Evolutionary conservation across 1,284 basidiomycete genomes (phyloP).

Genomic region (Clitocybe nebularis): DNA sequence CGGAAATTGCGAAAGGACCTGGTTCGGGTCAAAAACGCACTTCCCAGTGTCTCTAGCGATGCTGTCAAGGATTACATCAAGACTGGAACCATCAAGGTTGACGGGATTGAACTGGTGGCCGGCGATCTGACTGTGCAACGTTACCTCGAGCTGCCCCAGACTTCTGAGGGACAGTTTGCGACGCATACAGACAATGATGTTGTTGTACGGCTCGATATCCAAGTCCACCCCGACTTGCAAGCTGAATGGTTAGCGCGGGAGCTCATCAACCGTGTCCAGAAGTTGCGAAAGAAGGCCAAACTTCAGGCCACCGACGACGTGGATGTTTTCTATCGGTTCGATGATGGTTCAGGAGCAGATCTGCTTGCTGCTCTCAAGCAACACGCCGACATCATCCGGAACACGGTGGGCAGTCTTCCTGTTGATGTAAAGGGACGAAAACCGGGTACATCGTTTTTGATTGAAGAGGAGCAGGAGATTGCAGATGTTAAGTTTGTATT

Average conservation of each 20-base stretch:
- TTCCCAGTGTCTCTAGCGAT: constrained; percentile 81
- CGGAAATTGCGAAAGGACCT: constrained; percentile 94
- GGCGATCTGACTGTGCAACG: constrained; percentile 92
- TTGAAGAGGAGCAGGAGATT: constrained; percentile 87
- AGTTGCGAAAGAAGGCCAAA: constrained; percentile 93
- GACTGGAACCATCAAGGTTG: constrained; percentile 80
- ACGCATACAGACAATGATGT: constrained; percentile 94
- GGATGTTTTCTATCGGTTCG: constrained; percentile 85
- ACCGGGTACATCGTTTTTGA: constrained; percentile 45
- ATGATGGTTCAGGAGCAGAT: constrained; percentile 62
- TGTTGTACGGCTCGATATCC: constrained; percentile 88
- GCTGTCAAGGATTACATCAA: constrained; percentile 78
- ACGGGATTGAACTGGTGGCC: constrained; percentile 85
- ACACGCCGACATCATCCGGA: constrained; percentile 71
- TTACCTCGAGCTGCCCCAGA: constrained; percentile 78
- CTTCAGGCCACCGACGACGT: constrained; percentile 95
- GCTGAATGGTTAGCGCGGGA: constrained; percentile 89
- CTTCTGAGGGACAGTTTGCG: constrained; percentile 64
- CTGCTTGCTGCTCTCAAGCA: constrained; percentile 70
- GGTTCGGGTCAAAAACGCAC: constrained; percentile 83
- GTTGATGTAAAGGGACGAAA: constrained; percentile 53
- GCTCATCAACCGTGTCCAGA: constrained; percentile 93
- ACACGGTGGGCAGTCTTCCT: constrained; percentile 76
- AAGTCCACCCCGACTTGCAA: constrained; percentile 84
- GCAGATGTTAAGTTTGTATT: constrained; percentile 78